phyloP scores from a whole-genome alignment of 331 rosid genomes.

The Acacia concinna region DNA sequence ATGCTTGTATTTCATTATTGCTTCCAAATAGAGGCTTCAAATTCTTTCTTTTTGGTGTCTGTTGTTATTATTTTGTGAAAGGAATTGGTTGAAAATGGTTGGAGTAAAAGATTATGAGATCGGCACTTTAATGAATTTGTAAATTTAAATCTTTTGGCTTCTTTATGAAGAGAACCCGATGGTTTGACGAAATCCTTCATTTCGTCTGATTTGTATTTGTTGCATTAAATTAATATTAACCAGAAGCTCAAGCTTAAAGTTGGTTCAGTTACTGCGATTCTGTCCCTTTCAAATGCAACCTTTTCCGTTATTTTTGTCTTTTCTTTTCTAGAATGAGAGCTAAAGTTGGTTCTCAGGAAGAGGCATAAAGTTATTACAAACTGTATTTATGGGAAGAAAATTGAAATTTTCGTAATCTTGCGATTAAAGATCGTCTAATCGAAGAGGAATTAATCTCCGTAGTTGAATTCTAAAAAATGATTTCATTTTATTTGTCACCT shows the following conservation, averaged over 20 bases:
- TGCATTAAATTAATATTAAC: constrained; percentile 14
- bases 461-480: not conserved
- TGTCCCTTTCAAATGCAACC: constrained; percentile 23
- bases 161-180: constrained; percentile 26
- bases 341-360: too few relatives aligned
- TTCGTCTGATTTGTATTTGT: constrained; percentile 22
- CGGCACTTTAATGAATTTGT: not conserved
- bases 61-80: not conserved
- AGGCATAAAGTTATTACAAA: too few relatives aligned
- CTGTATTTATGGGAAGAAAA: not conserved
- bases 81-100: not conserved
- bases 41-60: not conserved
- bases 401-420: not conserved
- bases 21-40: not conserved
- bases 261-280: not conserved
- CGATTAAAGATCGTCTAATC: not conserved
- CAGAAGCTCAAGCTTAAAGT: constrained; percentile 14
- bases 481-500: constrained; percentile 5
- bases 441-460: constrained; percentile 9
- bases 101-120: not conserved
- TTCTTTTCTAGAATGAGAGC: not conserved
- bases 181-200: not conserved
- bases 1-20: not conserved
- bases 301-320: constrained; percentile 20
- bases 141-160: not conserved